Conservation (phyloP, 768 basidiomycete species). For the Mycena vulgaris region DNA sequence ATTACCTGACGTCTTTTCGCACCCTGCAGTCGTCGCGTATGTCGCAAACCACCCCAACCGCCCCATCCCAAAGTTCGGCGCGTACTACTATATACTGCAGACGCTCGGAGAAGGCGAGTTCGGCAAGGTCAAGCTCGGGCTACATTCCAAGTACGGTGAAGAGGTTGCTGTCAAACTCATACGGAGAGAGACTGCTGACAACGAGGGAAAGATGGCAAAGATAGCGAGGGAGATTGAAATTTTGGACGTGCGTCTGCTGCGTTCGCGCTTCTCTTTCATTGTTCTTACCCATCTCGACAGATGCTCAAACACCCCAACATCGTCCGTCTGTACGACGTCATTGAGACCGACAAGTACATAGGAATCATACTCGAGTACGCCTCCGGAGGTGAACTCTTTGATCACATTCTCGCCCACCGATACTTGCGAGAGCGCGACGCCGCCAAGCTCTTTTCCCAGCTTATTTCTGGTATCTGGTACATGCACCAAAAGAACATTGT, state of each 20-base stretch:
- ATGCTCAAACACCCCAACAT: conserved; percentile 97
- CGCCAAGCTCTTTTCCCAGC: conserved; percentile 95
- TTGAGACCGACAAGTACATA: conserved; percentile 99
- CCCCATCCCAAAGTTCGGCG: conserved; percentile 92
- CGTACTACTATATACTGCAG: conserved; percentile 94
- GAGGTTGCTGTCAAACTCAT: conserved; percentile 99
- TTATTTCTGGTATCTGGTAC: conserved; percentile 99
- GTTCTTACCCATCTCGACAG: conserved; percentile 57
- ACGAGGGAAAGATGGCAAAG: conserved; percentile 88
- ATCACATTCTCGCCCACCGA: conserved; percentile 97
- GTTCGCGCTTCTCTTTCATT: conserved; percentile 25
- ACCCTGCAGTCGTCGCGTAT: conserved; percentile 88
- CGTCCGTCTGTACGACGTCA: conserved; percentile 97
- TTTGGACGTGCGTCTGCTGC: conserved; percentile 76
- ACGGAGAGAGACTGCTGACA: conserved; percentile 91
- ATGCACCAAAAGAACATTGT: conserved; percentile 85
- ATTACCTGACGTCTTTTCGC: conserved; percentile 83
- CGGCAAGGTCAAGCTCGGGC: conserved; percentile 97
- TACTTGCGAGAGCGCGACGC: conserved; percentile 96
- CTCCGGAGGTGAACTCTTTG: conserved; percentile 98
- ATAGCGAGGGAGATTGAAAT: conserved; percentile 99
- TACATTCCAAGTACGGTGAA: conserved; percentile 94
- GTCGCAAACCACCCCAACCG: conserved; percentile 85
- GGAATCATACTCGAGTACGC: conserved; percentile 99
- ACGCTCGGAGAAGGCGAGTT: conserved; percentile 99